phyloP scores from a whole-genome alignment of 768 basidiomycete species.

The Daedaleopsis sinensis region DNA sequence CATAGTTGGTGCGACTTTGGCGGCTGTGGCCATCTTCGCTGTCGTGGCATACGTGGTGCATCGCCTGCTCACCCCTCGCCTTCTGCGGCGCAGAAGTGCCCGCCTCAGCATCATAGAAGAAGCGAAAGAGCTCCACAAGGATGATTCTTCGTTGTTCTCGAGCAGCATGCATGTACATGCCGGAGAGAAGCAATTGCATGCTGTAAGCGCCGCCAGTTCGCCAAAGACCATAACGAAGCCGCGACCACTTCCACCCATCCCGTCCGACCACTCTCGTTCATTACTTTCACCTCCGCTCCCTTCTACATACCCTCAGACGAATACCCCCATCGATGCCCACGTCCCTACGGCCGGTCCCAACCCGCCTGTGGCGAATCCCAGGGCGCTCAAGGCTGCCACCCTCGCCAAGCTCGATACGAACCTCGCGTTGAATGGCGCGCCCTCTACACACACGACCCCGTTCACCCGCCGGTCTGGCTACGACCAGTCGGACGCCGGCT shows the following conservation, averaged over 20 bases:
- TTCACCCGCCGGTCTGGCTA: not conserved
- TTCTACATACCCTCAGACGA: not conserved
- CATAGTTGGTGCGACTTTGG: not conserved
- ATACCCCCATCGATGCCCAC: not conserved
- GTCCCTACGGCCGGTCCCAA: not conserved
- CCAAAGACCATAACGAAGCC: conserved; percentile 54
- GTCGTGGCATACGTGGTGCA: not conserved
- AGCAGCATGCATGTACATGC: not conserved
- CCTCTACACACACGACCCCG: not conserved
- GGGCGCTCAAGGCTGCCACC: not conserved
- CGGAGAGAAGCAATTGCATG: not conserved
- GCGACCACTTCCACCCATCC: not conserved
- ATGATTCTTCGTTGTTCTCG: not conserved
- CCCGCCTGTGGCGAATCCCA: not conserved
- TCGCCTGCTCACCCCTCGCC: not conserved
- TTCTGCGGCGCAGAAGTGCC: not conserved
- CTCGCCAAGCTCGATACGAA: conserved; percentile 6
- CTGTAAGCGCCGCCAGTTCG: conserved; percentile 40
- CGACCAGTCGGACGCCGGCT: not conserved
- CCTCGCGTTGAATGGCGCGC: not conserved
- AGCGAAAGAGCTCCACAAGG: not conserved
- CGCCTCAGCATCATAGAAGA: not conserved
- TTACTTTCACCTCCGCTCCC: not conserved
- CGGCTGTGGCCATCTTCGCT: not conserved
- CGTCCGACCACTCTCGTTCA: not conserved